A percentile compares a stretch with the other conserved stretches of the same genome.
Evolutionary conservation across 1,284 basidiomycete genomes (phyloP).

Genomic region (Pseudozyma sp.): DNA sequence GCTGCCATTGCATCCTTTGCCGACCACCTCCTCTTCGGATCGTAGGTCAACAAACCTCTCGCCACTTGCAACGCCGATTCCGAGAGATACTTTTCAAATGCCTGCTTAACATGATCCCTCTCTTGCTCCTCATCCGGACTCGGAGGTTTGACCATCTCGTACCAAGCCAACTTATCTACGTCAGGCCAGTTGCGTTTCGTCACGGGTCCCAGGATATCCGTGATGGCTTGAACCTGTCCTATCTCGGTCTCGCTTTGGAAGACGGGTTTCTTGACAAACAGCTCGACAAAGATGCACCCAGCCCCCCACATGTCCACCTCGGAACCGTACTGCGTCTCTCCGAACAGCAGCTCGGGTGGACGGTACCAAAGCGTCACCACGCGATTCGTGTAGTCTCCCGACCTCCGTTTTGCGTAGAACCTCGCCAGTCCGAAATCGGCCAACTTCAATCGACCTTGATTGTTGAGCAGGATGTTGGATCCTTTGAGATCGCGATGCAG

Average conservation of each 20-base stretch:
- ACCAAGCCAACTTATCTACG: conserved; percentile 90
- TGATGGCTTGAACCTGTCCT: conserved; percentile 92
- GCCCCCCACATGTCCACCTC: conserved; percentile 99
- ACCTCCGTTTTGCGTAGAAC: conserved; percentile 89
- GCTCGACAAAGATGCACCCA: conserved; percentile 97
- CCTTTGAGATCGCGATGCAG: conserved; percentile 99
- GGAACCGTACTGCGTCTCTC: conserved; percentile 94
- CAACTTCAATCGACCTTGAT: conserved; percentile 90
- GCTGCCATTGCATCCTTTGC: conserved; percentile 83
- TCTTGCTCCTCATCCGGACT: conserved; percentile 74
- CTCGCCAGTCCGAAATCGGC: conserved; percentile 98
- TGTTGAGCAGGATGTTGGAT: conserved; percentile 96
- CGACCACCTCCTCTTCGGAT: conserved; percentile 81
- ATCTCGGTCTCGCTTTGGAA: conserved; percentile 98
- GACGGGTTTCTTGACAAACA: conserved; percentile 91
- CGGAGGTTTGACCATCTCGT: conserved; percentile 90
- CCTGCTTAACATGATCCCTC: conserved; percentile 74
- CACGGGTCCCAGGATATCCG: conserved; percentile 89
- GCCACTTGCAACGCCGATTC: conserved; percentile 83
- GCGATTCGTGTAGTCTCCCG: conserved; percentile 95
- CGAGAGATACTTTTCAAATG: conserved; percentile 36
- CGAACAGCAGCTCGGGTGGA: conserved; percentile 92
- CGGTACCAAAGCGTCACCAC: conserved; percentile 99
- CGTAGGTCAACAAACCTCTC: conserved; percentile 82
- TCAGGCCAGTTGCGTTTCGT: conserved; percentile 84